Evolutionary conservation across 2,329 filamentous ascomycete genomes (phyloP).

Genomic region (Colletotrichum plurivorum): DNA sequence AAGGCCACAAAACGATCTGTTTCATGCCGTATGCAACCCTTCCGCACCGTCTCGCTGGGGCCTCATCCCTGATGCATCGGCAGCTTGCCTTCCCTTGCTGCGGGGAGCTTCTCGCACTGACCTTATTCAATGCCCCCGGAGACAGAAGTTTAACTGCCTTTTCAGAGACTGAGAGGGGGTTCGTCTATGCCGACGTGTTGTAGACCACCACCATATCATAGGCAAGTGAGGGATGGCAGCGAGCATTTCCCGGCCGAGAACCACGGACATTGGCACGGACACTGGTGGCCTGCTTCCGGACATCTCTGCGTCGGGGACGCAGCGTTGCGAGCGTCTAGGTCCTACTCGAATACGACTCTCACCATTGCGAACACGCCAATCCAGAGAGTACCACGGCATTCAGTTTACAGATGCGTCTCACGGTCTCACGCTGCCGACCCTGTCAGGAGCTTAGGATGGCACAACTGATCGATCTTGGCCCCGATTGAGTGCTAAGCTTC

Average conservation of each 20-base stretch:
- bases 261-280: conserved; percentile 20
- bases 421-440: conserved; percentile 3
- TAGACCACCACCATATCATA: conserved; percentile 9
- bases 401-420: conserved; percentile 26
- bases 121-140: neutral
- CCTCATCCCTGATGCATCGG: conserved; percentile 17
- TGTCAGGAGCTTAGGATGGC: conserved; percentile 7
- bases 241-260: conserved; percentile 13
- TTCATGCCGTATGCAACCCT: conserved; percentile 18
- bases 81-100: conserved; percentile 17
- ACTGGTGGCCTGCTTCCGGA: neutral
- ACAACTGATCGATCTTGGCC: neutral
- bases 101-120: conserved; percentile 24
- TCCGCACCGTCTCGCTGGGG: conserved; percentile 2
- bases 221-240: neutral
- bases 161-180: neutral
- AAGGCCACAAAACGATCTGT: neutral
- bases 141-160: conserved; percentile 18
- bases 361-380: neutral
- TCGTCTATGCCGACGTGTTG: neutral
- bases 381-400: neutral
- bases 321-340: conserved; percentile 6
- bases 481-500: neutral
- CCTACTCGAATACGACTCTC: neutral
- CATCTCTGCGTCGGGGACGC: conserved; percentile 32